Percentiles rank a stretch among this genome's conserved stretches.
These are phyloP conservation scores for Trichoderma aggressivum DNA, from an alignment of 2,329 filamentous ascomycete species.

Conservation along the genomic window DNA sequence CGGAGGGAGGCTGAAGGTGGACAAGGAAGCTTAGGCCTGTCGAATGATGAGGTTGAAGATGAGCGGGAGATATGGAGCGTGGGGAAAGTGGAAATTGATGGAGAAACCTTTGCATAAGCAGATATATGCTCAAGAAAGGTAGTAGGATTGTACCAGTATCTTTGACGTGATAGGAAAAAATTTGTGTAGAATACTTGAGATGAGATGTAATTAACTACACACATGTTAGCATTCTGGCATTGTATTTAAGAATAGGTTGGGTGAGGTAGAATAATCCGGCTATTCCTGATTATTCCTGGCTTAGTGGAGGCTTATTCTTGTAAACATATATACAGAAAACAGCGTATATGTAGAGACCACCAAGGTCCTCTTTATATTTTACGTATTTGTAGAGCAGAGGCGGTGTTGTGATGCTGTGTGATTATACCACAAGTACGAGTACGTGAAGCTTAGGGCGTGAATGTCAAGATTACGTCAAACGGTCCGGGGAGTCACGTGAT, in stretches of 20 bases:
- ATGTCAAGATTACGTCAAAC: background rate
- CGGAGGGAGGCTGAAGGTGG: constrained; percentile 89
- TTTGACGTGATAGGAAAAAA: background rate
- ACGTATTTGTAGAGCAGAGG: background rate
- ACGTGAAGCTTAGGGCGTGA: background rate
- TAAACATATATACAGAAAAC: background rate
- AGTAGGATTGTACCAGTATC: background rate
- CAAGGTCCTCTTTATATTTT: background rate
- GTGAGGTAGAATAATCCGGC: background rate
- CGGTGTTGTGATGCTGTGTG: background rate
- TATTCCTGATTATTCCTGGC: background rate
- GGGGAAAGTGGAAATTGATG: constrained; percentile 76
- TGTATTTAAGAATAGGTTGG: background rate
- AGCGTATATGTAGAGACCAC: background rate
- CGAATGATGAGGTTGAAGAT: constrained; percentile 89
- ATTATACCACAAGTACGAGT: background rate
- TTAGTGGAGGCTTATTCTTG: background rate
- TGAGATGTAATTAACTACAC: background rate
- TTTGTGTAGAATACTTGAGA: background rate
- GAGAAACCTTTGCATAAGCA: constrained; percentile 47
- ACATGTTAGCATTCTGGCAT: background rate
- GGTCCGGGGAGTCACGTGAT: constrained; percentile 22
- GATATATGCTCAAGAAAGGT: background rate
- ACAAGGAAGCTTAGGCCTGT: constrained; percentile 77
- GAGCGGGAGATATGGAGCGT: constrained; percentile 95